phyloP scores from a whole-genome alignment of 208 protist species.

The Trypanosoma caninum region DNA sequence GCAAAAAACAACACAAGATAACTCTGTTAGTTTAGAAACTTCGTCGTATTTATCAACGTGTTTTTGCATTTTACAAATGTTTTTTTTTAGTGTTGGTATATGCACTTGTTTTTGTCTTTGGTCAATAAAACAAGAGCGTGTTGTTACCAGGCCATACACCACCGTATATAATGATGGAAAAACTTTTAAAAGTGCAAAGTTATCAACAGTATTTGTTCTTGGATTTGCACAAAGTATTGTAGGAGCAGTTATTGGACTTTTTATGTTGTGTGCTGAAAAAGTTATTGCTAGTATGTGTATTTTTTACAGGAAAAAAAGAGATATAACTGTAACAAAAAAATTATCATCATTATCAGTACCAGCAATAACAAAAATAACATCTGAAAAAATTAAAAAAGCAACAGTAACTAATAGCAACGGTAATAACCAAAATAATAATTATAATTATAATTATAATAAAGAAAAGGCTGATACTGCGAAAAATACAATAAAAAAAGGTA shows the following conservation, averaged over 20 bases:
- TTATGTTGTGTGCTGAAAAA: slow-evolving; percentile 19
- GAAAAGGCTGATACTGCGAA: neutral
- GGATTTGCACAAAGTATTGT: slow-evolving; percentile 24
- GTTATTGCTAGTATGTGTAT: neutral
- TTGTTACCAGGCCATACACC: slow-evolving; percentile 67
- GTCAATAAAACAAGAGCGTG: slow-evolving; percentile 81
- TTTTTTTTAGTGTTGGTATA: slow-evolving; percentile 64
- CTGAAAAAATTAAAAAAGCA: neutral
- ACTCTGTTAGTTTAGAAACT: no score
- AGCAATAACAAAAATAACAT: neutral
- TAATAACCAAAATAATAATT: neutral
- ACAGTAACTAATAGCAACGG: neutral
- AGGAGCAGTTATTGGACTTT: slow-evolving; percentile 17
- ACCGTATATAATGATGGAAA: slow-evolving; percentile 11
- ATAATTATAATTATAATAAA: neutral
- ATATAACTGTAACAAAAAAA: no score
- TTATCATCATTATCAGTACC: neutral
- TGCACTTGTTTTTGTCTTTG: slow-evolving; percentile 81
- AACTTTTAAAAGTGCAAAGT: slow-evolving; percentile 4
- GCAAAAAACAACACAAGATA: no score
- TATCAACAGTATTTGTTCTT: slow-evolving; percentile 40
- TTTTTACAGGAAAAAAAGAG: neutral
- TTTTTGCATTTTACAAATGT: slow-evolving; percentile 41
- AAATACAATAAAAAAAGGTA: neutral
- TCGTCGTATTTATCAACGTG: slow-evolving; percentile 2